These are phyloP conservation scores for Ilyonectria destructans DNA, from an alignment of 2,329 filamentous ascomycete genomes.

Conservation along the genomic window DNA sequence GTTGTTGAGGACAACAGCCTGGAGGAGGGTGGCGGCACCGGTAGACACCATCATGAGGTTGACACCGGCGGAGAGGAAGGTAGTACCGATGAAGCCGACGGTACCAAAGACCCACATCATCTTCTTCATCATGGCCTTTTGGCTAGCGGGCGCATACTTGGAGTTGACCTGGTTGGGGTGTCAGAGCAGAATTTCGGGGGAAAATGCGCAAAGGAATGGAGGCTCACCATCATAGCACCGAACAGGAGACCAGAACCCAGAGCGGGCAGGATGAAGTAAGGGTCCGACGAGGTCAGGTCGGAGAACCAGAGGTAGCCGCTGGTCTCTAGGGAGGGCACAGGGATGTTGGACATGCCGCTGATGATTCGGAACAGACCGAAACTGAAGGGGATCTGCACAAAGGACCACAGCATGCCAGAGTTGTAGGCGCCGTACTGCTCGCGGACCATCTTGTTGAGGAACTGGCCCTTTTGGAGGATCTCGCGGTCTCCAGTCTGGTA, in stretches of 20 bases:
- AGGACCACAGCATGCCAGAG: conserved; percentile 56
- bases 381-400: conserved; percentile 75
- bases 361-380: conserved; percentile 87
- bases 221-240: conserved; percentile 67
- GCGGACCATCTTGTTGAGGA: conserved; percentile 56
- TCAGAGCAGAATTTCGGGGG: conserved; percentile 32
- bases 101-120: conserved; percentile 63
- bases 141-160: conserved; percentile 52
- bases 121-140: conserved; percentile 58
- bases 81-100: conserved; percentile 62
- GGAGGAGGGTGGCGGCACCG: conserved; percentile 56
- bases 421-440: conserved; percentile 56
- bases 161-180: conserved; percentile 53
- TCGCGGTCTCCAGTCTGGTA: conserved; percentile 61
- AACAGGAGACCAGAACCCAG: conserved; percentile 72
- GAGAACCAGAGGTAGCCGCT: conserved; percentile 85
- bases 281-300: conserved; percentile 84
- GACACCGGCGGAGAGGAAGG: conserved; percentile 64
- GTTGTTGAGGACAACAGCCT: conserved; percentile 57
- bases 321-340: conserved; percentile 83
- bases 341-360: conserved; percentile 81
- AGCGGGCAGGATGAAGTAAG: conserved; percentile 82
- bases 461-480: conserved; percentile 55
- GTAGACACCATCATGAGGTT: conserved; percentile 66
- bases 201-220: not conserved